Base-by-base conservation (phyloP, 1,139 yeast species). In the Nakaseomyces uthaithaninus region DNA sequence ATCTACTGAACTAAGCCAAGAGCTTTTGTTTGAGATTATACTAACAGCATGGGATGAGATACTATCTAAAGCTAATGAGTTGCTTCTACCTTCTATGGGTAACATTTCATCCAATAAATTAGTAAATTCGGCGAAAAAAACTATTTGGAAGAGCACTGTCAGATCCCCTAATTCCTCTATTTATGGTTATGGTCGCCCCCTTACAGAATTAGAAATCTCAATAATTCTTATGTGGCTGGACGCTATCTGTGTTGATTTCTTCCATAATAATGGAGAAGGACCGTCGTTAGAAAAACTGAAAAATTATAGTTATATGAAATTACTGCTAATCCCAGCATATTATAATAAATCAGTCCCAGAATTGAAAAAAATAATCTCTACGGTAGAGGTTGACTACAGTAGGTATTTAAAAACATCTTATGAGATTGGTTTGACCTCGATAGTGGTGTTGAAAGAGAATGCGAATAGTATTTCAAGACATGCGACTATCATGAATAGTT, bases 191-290 rank as follows among this genome's bases (percentile, higher is more conserved):
- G 80, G 77, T 2, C 70, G 72, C 36, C 75, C 76, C 17, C 62
- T 84, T 41, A 71, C 82, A 0, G 64, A 66, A 27, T 66, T 64
- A 33, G 94, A 86, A 55, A 66, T 82, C 33, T 87, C 80, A 43
- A 74, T 81, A 1, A 75, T 83, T 1, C 77, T 81, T 48, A 69
- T 75, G 1, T 86, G 95, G 95, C 60, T 83, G 17, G 69, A 75
- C 41, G 69, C 80, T 9, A 63, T 84, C 27, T 75, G 80, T 45
- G 62, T 75, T 41, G 86, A 78, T 45, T 85, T 84, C 56, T 85
- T 86, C 63, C 78, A 85, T 55, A 80, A 83, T 53, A 79, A 74
- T 42, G 95, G 95, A 1, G 81, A 80, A 38, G 95, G 95, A 0
- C 93, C 93, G 0, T 74, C 87, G 0, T 55, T 83, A 31, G 77